Evolutionary conservation across 1,284 basidiomycete genomes (phyloP), one percentile per base, ranked within the genome.

Genomic region (Phellopilus nigrolimitatus): DNA sequence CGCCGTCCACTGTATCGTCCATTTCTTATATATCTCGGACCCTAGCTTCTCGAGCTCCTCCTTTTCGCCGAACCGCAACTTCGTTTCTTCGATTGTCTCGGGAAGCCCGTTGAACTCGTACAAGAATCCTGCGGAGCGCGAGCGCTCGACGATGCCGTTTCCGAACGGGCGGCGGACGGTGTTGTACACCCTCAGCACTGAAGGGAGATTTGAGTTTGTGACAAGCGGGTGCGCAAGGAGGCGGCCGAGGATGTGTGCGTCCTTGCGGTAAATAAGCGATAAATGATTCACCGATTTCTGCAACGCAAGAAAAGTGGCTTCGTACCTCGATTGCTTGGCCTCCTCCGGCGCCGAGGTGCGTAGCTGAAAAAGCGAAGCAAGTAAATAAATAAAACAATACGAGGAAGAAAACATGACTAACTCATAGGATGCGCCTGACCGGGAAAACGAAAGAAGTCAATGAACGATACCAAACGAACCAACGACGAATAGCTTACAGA

Each of bases 341-440:
- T 3, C 69, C 71, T 7, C 69, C 71, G 7, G 70, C 67, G 3
- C 70, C 70, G 39, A 68, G 63, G 58, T 70, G 68, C 0, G 70
- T 68, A 25, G 61, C n/a, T n/a, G n/a, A n/a, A n/a, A n/a, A n/a
- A n/a, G n/a, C n/a, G n/a, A n/a, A n/a, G n/a, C n/a, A n/a, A n/a
- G n/a, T n/a, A n/a, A n/a, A n/a, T n/a, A n/a, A n/a, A n/a, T n/a
- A n/a, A n/a, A n/a, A 38, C 4, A 6, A 36, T 41, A 47, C 30
- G n/a, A 31, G n/a, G n/a, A n/a, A n/a, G n/a, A n/a, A n/a, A n/a
- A n/a, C n/a, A n/a, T n/a, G n/a, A n/a, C n/a, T n/a, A n/a, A n/a
- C n/a, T 63, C 68, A 71, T 70, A 2, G 70, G 69, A 55, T 72
- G 70, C 21, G 66, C 68, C 68, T 70, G n/a, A n/a, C n/a, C n/a